Evolutionary conservation across 2,329 filamentous ascomycete genomes (phyloP).

Genomic region (Colletotrichum tropicicola): DNA sequence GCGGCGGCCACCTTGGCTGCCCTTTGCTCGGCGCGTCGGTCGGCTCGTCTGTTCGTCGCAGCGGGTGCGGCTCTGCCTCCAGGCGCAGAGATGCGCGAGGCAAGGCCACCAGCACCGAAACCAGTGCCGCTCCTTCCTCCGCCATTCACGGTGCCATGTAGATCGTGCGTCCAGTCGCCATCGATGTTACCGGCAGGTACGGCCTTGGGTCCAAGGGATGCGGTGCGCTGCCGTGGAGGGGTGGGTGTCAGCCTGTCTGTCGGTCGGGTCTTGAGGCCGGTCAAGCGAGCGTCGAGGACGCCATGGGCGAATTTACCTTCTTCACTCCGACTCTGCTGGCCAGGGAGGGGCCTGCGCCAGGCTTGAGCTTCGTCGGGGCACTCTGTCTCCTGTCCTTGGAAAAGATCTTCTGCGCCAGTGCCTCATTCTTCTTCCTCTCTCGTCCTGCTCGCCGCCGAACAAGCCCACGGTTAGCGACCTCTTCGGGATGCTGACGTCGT

Average conservation of each 20-base stretch:
- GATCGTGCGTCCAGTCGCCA: conserved; percentile 76
- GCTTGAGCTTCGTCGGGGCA: conserved; percentile 59
- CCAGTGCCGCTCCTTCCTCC: conserved; percentile 31
- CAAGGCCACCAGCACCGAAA: conserved; percentile 46
- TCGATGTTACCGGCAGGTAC: conserved; percentile 65
- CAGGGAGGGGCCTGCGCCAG: conserved; percentile 62
- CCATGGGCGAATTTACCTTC: conserved; percentile 68
- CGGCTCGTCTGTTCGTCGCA: conserved; percentile 31
- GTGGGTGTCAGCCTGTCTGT: conserved; percentile 19
- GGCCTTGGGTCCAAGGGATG: conserved; percentile 41
- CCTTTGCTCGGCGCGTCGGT: conserved; percentile 41
- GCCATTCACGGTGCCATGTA: conserved; percentile 60
- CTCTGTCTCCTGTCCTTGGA: conserved; percentile 67
- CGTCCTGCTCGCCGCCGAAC: conserved; percentile 54
- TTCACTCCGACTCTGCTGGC: conserved; percentile 78
- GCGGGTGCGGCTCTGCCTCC: conserved; percentile 39
- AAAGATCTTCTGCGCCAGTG: conserved; percentile 78
- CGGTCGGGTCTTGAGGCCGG: no score
- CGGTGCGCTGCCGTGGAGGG: conserved; percentile 37
- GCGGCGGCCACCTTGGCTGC: conserved; percentile 55
- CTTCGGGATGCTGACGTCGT: not conserved
- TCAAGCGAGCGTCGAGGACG: not conserved
- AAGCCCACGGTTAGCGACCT: conserved; percentile 8
- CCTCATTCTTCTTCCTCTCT: conserved; percentile 76
- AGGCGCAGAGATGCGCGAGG: conserved; percentile 54